phyloP scores from a whole-genome alignment of 116 monocot genomes.

The Cymodocea nodosa region DNA sequence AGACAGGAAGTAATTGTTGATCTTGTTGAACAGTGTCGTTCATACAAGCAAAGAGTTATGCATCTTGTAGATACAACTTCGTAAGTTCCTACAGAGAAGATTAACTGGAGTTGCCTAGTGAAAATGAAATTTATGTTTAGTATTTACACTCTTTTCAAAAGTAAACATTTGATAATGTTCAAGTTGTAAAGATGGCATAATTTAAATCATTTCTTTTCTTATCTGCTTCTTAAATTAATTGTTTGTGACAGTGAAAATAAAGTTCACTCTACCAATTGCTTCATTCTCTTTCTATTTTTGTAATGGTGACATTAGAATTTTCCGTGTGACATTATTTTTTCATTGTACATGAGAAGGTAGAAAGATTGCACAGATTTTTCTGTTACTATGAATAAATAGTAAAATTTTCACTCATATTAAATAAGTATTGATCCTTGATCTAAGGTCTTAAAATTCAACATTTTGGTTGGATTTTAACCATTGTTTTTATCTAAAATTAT shows the following conservation, averaged over 20 bases:
- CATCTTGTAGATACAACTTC: constrained; percentile 87
- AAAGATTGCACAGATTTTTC: too few species aligned
- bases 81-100: constrained; percentile 36
- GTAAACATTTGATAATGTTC: background rate
- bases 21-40: constrained; percentile 82
- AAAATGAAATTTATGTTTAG: background rate
- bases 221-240: background rate
- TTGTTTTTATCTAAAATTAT: too few species aligned
- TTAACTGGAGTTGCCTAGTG: background rate
- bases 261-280: too few species aligned
- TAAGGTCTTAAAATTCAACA: background rate
- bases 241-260: too few species aligned
- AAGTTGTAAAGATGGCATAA: background rate
- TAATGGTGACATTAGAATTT: background rate
- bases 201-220: background rate
- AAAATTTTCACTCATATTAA: too few species aligned
- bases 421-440: background rate
- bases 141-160: background rate
- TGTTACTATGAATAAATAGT: too few species aligned
- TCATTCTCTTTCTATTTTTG: too few species aligned
- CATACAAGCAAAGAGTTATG: constrained; percentile 86
- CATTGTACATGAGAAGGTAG: too few species aligned
- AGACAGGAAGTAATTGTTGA: constrained; percentile 96
- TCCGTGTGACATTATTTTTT: background rate
- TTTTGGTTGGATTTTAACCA: too few species aligned